Evolutionary conservation across 495 filamentous ascomycete species (phyloP).

Genomic region (Lentithecium fluviatile): DNA sequence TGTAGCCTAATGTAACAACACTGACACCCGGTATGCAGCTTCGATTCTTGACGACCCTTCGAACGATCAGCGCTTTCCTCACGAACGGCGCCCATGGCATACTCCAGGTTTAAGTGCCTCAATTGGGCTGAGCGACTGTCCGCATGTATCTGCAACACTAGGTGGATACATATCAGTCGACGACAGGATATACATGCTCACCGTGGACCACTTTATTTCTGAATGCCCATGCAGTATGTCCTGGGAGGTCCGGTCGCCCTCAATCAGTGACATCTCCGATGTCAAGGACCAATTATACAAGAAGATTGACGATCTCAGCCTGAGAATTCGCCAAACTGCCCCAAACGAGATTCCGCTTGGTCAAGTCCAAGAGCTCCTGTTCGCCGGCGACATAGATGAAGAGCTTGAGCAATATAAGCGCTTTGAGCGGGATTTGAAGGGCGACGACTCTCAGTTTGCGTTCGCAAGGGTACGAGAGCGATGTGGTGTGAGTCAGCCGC

Average conservation of each 20-base stretch:
- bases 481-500: not conserved
- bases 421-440: not conserved
- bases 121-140: slow-evolving; percentile 5
- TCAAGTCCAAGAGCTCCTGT: not conserved
- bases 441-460: not conserved
- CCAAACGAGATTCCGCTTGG: slow-evolving; percentile 9
- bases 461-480: not conserved
- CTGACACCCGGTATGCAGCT: no score
- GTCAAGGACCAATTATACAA: not conserved
- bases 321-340: slow-evolving; percentile 5
- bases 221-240: not conserved
- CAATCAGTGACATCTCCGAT: not conserved
- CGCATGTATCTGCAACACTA: slow-evolving; percentile 11
- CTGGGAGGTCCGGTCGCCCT: not conserved
- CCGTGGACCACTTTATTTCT: slow-evolving; percentile 10
- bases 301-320: slow-evolving; percentile 3
- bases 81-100: slow-evolving; percentile 3
- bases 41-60: slow-evolving; percentile 4
- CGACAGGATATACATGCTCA: slow-evolving; percentile 9
- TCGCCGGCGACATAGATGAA: not conserved
- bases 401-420: slow-evolving; percentile 10
- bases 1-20: no score
- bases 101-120: slow-evolving; percentile 9
- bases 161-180: slow-evolving; percentile 16
- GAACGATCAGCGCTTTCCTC: slow-evolving; percentile 9